Evolutionary conservation across 2,329 filamentous ascomycete genomes (phyloP).

Genomic region (Cytospora chrysosperma): DNA sequence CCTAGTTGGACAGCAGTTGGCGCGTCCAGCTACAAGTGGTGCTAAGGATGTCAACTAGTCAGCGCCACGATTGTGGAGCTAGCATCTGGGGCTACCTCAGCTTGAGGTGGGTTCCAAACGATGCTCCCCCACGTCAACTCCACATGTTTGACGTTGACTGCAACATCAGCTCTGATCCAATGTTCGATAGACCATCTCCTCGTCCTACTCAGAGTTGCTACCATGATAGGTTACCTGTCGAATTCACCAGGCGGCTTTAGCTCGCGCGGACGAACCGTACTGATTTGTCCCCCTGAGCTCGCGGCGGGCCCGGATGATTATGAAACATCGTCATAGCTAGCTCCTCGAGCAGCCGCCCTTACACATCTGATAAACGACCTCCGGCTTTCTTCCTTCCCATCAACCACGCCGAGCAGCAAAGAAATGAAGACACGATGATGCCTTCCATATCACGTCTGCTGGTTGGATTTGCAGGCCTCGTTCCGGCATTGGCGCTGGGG

Average conservation of each 20-base stretch:
- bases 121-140: too few species aligned
- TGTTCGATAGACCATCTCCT: too few species aligned
- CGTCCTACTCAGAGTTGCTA: background rate
- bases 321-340: slow-evolving; percentile 2
- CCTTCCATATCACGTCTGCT: background rate
- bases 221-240: background rate
- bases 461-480: slow-evolving; percentile 7
- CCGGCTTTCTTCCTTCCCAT: background rate
- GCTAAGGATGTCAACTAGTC: too few species aligned
- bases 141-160: too few species aligned
- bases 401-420: background rate
- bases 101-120: background rate
- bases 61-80: background rate
- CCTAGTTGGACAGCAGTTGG: background rate
- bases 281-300: background rate
- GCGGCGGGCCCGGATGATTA: background rate
- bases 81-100: background rate
- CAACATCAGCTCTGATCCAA: too few species aligned
- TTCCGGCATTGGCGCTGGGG: slow-evolving; percentile 14
- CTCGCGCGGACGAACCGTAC: background rate
- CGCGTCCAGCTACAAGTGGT: background rate
- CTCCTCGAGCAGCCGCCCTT: background rate
- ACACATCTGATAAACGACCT: background rate
- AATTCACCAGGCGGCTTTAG: background rate
- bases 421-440: slow-evolving; percentile 12